Percentiles rank a stretch among this genome's conserved stretches.
Conservation (phyloP, 768 basidiomycete species). For the Xerocomellus dryophilus region DNA sequence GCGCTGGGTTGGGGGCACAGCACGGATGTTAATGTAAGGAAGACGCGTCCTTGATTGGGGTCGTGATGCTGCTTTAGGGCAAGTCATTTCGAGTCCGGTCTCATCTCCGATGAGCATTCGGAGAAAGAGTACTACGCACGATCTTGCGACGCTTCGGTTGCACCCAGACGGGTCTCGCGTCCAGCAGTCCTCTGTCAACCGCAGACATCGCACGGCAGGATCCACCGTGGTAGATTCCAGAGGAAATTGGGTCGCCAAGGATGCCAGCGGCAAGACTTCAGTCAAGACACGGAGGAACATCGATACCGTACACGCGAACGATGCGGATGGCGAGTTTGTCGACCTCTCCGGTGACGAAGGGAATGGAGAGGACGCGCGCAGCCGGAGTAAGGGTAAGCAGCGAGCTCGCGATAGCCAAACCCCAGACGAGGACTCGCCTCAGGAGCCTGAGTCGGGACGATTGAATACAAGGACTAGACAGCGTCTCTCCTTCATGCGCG, state of each 20-base stretch:
- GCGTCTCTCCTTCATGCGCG: constrained; percentile 44
- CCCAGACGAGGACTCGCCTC: constrained; percentile 5
- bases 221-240: constrained; percentile 43
- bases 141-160: constrained; percentile 60
- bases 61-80: constrained; percentile 17
- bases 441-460: constrained; percentile 14
- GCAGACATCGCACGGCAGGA: constrained; percentile 33
- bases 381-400: constrained; percentile 26
- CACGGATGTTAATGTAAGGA: not conserved
- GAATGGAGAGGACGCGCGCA: constrained; percentile 10
- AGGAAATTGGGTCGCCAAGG: constrained; percentile 65
- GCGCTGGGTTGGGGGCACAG: not conserved
- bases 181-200: constrained; percentile 40
- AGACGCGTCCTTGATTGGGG: constrained; percentile 16
- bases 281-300: constrained; percentile 38
- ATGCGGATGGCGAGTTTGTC: constrained; percentile 23
- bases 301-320: constrained; percentile 17
- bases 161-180: constrained; percentile 65
- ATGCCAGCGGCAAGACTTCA: constrained; percentile 54
- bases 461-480: constrained; percentile 33
- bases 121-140: constrained; percentile 55
- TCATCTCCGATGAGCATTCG: constrained; percentile 32
- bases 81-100: constrained; percentile 17
- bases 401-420: constrained; percentile 15
- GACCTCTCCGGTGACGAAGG: constrained; percentile 24